Evolutionary conservation across 805 yeast species (phyloP).

Genomic region (Saccharomycopsis javanensis): DNA sequence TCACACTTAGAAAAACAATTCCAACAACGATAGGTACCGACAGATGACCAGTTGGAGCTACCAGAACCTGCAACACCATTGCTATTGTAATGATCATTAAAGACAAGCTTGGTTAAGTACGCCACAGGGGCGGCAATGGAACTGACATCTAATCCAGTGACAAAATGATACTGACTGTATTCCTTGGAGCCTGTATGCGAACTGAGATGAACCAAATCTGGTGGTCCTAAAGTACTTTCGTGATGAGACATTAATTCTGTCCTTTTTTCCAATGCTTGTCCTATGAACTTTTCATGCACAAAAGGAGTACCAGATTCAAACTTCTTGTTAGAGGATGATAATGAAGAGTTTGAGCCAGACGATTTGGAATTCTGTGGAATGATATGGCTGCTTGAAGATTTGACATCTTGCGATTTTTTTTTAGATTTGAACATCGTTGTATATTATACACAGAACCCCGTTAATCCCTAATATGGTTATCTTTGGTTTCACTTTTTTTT

Average conservation of each 20-base stretch:
- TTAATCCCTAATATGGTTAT: not conserved
- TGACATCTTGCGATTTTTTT: constrained; percentile 15
- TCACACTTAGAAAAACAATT: constrained; percentile 70
- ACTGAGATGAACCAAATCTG: constrained; percentile 53
- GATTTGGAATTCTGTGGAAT: not conserved
- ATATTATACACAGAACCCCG: not conserved
- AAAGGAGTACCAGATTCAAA: constrained; percentile 11
- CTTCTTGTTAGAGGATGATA: not conserved
- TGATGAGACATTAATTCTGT: constrained; percentile 13
- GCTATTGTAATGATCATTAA: constrained; percentile 54
- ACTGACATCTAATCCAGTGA: constrained; percentile 44
- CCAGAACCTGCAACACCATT: not conserved
- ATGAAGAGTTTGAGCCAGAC: not conserved
- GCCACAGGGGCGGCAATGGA: constrained; percentile 47
- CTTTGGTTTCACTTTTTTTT: too few relatives aligned
- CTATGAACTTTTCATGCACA: constrained; percentile 12
- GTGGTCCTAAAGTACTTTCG: constrained; percentile 41
- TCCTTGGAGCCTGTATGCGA: constrained; percentile 24
- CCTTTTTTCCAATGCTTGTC: constrained; percentile 11
- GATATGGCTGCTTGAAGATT: constrained; percentile 14
- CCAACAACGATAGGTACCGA: constrained; percentile 56
- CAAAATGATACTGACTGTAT: constrained; percentile 43
- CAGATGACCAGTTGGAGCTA: constrained; percentile 33
- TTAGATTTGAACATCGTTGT: constrained; percentile 13
- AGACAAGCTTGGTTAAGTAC: constrained; percentile 40